Base-by-base conservation (phyloP, 1,284 basidiomycete species). In the Austroboletus sp. region DNA sequence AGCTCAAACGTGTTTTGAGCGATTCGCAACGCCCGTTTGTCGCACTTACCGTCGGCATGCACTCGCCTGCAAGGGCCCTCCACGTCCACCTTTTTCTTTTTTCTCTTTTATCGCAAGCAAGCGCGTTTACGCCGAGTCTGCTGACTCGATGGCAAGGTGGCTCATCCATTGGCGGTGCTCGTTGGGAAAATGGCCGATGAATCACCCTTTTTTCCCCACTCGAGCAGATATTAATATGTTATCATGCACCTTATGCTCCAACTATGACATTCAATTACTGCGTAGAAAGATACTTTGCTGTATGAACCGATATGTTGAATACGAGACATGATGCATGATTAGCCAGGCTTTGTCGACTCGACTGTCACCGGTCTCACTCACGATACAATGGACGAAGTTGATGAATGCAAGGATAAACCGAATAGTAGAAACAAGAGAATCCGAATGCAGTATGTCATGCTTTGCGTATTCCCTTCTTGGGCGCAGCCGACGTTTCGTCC, bases 241-340 rank as follows among this genome's bases (percentile, higher is more conserved):
- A 45, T 62, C 44, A 56, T 57, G 56, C 56, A 44, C 48, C n/a
- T 48, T 49, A 56, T 63, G 55, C 55, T 54, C 33, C 44, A 41
- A 49, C 35, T 48, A 56, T 51, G 60, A 44, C 38, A 15, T 36
- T 23, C 13, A 13, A 8, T 15, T 52, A 26, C 39, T 38, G 16
- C n/a, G 34, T 57, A 53, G 39, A 54, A 44, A 56, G 34, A 42
- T 47, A 36, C 13, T 52, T 55, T 49, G 49, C 17, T 58, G 34
- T 58, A 63, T 60, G 44, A 50, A 33, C 32, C 8, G 23, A 25
- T 25, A 25, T 25, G 23, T 25, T 53, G 48, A 57, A 49, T 41
- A 35, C 27, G 26, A 40, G 6, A 56, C 43, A 49, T 38, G 17
- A 9, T 42, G 53, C 43, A 49, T 38, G 17, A 9, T 42, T 12